Evolutionary conservation across 1,284 basidiomycete genomes (phyloP).

Genomic region (Cryptococcus wingfieldii): DNA sequence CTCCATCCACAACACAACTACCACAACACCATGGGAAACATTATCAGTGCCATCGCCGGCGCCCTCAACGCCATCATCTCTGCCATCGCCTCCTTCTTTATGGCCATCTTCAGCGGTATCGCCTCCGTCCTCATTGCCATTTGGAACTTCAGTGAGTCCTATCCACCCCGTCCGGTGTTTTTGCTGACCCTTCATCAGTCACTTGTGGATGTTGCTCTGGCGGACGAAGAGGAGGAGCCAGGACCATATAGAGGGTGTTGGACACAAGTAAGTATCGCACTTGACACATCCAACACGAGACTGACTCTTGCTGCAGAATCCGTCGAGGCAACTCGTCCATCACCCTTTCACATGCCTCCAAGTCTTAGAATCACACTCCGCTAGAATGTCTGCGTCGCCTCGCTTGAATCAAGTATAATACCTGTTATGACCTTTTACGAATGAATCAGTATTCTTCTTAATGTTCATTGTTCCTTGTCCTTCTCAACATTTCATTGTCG

Average conservation of each 20-base stretch:
- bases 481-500: too few relatives aligned
- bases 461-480: too few relatives aligned
- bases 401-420: too few relatives aligned
- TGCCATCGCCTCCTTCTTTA: slow-evolving; percentile 27
- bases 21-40: slow-evolving; percentile 24
- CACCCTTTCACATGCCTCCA: neutral
- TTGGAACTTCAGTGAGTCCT: slow-evolving; percentile 29
- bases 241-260: slow-evolving; percentile 30
- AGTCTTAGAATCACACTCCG: neutral
- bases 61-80: slow-evolving; percentile 21
- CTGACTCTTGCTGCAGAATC: slow-evolving; percentile 8
- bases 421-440: too few relatives aligned
- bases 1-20: neutral
- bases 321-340: neutral
- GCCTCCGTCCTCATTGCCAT: slow-evolving; percentile 32
- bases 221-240: slow-evolving; percentile 26
- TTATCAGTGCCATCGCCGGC: slow-evolving; percentile 34
- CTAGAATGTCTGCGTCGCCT: neutral
- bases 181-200: slow-evolving; percentile 5
- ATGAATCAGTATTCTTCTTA: too few relatives aligned
- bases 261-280: slow-evolving; percentile 3
- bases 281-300: neutral
- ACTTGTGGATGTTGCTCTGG: slow-evolving; percentile 31
- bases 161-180: neutral
- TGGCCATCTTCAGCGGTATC: slow-evolving; percentile 37